Evolutionary conservation across 2,329 filamentous ascomycete species (phyloP).

Genomic region (Cercospora sp.): DNA sequence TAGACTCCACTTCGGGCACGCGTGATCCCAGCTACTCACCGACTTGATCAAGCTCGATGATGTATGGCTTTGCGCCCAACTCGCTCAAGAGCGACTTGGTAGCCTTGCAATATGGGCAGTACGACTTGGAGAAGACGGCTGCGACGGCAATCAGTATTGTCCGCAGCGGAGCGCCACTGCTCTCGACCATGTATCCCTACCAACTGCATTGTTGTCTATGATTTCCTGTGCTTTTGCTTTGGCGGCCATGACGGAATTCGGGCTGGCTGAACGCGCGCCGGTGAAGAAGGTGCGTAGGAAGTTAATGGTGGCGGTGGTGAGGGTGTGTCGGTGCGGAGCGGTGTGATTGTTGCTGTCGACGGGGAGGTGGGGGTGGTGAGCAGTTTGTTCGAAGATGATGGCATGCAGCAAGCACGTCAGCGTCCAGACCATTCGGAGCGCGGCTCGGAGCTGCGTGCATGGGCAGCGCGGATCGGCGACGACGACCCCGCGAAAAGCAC

Average conservation of each 20-base stretch:
- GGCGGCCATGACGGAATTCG: slow-evolving; percentile 76
- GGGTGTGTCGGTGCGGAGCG: neutral
- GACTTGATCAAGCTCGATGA: slow-evolving; percentile 81
- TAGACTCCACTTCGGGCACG: neutral
- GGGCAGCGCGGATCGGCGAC: neutral
- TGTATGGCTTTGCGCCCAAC: slow-evolving; percentile 69
- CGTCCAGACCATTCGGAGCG: neutral
- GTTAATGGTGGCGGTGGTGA: slow-evolving; percentile 48
- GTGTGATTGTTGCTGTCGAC: neutral
- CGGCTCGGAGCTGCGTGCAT: neutral
- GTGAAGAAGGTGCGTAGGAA: slow-evolving; percentile 74
- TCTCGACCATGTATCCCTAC: slow-evolving; percentile 43
- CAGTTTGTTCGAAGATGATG: neutral
- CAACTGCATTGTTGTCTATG: slow-evolving; percentile 86
- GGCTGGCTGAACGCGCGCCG: slow-evolving; percentile 49
- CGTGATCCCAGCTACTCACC: slow-evolving; percentile 55
- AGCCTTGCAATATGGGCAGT: slow-evolving; percentile 87
- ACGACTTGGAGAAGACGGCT: slow-evolving; percentile 97
- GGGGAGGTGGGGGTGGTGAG: neutral
- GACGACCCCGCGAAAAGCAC: neutral
- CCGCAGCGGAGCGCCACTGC: neutral
- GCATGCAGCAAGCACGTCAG: slow-evolving; percentile 1
- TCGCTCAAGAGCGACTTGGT: slow-evolving; percentile 74
- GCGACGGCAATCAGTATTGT: slow-evolving; percentile 5
- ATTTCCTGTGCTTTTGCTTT: slow-evolving; percentile 80